Base-by-base conservation (phyloP, 306 rosid species). In the Aeschynomene evenia region DNA sequence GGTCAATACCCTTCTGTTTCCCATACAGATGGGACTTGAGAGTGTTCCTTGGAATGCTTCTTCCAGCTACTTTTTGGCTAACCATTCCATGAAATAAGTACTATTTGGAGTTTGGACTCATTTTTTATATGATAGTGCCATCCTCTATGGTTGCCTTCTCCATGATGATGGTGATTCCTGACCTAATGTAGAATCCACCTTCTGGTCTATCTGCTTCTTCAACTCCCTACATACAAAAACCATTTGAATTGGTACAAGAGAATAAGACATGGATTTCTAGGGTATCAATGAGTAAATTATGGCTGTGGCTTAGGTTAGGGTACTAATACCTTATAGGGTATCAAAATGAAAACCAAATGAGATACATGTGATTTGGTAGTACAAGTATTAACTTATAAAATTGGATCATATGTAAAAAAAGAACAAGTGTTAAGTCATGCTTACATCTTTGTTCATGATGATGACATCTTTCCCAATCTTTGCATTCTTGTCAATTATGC, bases 401-500 rank as follows among this genome's bases (percentile, higher is more conserved):
- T 31, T 43, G 50, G 40, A 24, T 62, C 31, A 65, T 56, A 75
- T 56, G 77, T 60, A 52, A 21, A 20, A 51, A 36, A 13, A 56
- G 28, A 70, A 84, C 50, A 54, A 49, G 6, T 39, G 33, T 60
- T 5, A 70, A 51, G 12, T n/a, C 56, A 39, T 70, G 56, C 94
- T 89, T 80, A 92, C 98, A 56, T 86, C 97, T 79, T 75, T 86
- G 86, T 93, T 93, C 84, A 70, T 72, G 77, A 93, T 88, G 70
- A 83, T 9, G 13, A 85, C 97, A 31, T 88, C 84, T 74, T 85
- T 88, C 56, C 98, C 98, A 0, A 93, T 90, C 83, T 63, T 90
- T 22, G 88, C 98, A 43, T 90, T 93, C 91, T 93, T 93, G 81
- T 93, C 98, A 18, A 93, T 86, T 58, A 93, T 80, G 60, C 98